Conservation (phyloP, 345 rosid species). For the Pistacia atlantica region DNA sequence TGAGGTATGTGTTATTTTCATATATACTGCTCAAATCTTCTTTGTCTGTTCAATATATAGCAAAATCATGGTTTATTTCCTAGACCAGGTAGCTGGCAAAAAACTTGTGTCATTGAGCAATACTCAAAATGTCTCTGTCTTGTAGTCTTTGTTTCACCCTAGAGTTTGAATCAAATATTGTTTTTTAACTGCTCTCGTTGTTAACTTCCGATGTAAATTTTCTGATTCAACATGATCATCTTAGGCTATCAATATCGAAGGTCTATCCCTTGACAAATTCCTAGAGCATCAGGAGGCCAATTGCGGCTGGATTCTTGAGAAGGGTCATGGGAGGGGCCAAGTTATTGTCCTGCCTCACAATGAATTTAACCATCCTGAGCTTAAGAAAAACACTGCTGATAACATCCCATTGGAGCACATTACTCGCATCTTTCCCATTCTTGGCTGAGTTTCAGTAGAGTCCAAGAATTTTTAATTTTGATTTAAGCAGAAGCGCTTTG, state of each 20-base stretch:
- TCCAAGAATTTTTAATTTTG: background rate
- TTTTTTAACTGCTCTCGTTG: background rate
- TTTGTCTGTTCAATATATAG: background rate
- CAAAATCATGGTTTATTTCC: background rate
- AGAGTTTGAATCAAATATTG: background rate
- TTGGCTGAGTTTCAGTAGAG: constrained; percentile 45
- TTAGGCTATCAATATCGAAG: constrained; percentile 86
- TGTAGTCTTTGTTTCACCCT: background rate
- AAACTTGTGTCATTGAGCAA: background rate
- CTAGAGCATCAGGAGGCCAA: constrained; percentile 68
- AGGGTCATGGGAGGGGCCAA: constrained; percentile 60
- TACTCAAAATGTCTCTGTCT: constrained; percentile 6
- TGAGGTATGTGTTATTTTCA: constrained; percentile 60
- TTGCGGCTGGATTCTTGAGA: constrained; percentile 77
- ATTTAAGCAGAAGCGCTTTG: background rate
- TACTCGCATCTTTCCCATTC: constrained; percentile 88
- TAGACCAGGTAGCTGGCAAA: background rate
- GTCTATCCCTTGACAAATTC: constrained; percentile 81
- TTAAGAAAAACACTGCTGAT: constrained; percentile 72
- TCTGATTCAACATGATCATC: constrained; percentile 9
- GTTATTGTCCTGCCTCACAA: constrained; percentile 59
- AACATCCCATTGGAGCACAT: constrained; percentile 79
- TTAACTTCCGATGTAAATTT: background rate
- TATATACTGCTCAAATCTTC: background rate
- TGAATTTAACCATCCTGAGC: constrained; percentile 86